Percentiles rank a stretch among this genome's conserved stretches.
phyloP scores from a whole-genome alignment of 495 filamentous ascomycete species.

The Penicillium simplicissimum region DNA sequence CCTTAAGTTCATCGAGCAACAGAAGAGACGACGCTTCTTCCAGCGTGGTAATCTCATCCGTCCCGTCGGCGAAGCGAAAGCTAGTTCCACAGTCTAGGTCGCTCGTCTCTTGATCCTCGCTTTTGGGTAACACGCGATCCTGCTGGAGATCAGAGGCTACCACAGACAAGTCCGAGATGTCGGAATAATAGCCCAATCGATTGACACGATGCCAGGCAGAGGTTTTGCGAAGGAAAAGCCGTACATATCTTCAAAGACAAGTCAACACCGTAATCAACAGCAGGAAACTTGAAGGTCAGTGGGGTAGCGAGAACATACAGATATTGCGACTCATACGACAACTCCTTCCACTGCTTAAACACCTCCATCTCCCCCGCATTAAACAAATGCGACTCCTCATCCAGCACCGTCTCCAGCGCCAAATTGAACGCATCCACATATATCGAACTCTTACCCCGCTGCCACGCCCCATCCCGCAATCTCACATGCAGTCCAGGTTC shows the following conservation, averaged over 20 bases:
- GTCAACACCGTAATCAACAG: conserved; percentile 1
- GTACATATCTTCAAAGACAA: conserved; percentile 66
- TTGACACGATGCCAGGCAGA: conserved; percentile 89
- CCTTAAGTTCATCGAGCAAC: conserved; percentile 81
- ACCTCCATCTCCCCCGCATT: conserved; percentile 74
- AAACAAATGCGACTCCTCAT: conserved; percentile 88
- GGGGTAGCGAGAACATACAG: conserved; percentile 56
- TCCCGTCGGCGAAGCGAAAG: conserved; percentile 81
- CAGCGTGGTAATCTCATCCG: conserved; percentile 70
- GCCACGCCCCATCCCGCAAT: conserved; percentile 57
- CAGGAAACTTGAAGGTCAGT: neutral
- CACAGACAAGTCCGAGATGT: conserved; percentile 70
- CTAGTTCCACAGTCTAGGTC: conserved; percentile 40
- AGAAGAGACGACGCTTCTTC: conserved; percentile 85
- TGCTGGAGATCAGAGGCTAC: conserved; percentile 61
- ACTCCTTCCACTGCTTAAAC: conserved; percentile 70
- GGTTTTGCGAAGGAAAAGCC: conserved; percentile 91
- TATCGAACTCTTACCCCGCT: conserved; percentile 74
- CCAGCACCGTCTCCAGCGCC: conserved; percentile 84
- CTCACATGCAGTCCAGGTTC: conserved; percentile 46
- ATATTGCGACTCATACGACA: conserved; percentile 89
- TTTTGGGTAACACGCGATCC: conserved; percentile 41
- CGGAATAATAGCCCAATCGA: conserved; percentile 73
- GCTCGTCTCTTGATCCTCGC: conserved; percentile 45
- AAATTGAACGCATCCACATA: conserved; percentile 98